A percentile compares a stretch with the other conserved stretches of the same genome.
Conservation (phyloP, 1,284 basidiomycete genomes). For the Athelia sp. region DNA sequence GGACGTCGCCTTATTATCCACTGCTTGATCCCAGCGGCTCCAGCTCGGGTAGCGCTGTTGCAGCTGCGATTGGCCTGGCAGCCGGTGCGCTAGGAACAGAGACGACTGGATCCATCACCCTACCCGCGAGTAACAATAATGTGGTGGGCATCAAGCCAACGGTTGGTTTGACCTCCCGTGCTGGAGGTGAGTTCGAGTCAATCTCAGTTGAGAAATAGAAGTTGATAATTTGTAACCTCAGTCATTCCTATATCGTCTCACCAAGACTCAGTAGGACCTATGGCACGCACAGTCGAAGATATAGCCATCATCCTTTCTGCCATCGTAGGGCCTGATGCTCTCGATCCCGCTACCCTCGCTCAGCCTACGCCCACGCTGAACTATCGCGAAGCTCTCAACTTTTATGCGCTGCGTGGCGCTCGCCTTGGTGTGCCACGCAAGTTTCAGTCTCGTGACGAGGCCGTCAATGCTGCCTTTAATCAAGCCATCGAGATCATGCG, state of each 20-base stretch:
- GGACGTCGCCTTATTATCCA: conserved; percentile 55
- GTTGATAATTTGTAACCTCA: conserved; percentile 12
- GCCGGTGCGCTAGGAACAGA: conserved; percentile 60
- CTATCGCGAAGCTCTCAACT: conserved; percentile 46
- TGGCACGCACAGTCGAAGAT: conserved; percentile 54
- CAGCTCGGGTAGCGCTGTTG: conserved; percentile 60
- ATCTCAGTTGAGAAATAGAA: background rate
- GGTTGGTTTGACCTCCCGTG: conserved; percentile 57
- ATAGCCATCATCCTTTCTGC: conserved; percentile 55
- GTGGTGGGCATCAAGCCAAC: conserved; percentile 58
- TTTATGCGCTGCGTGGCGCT: conserved; percentile 45
- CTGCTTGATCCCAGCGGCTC: conserved; percentile 61
- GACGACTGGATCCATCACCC: conserved; percentile 61
- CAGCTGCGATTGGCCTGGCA: conserved; percentile 56
- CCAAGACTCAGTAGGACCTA: conserved; percentile 63
- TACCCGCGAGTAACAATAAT: conserved; percentile 48
- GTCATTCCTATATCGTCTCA: conserved; percentile 59
- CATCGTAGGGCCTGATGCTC: conserved; percentile 55
- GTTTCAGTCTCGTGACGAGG: conserved; percentile 38
- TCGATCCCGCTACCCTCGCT: conserved; percentile 57
- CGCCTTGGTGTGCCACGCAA: conserved; percentile 56
- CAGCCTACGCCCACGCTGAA: conserved; percentile 52
- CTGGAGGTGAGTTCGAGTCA: conserved; percentile 37
- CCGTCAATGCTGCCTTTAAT: conserved; percentile 44
- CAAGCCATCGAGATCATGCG: conserved; percentile 41